Percentiles rank a stretch among this genome's conserved stretches.
phyloP scores from a whole-genome alignment of 1,284 basidiomycete species.

The Hemileccinum hortonii region DNA sequence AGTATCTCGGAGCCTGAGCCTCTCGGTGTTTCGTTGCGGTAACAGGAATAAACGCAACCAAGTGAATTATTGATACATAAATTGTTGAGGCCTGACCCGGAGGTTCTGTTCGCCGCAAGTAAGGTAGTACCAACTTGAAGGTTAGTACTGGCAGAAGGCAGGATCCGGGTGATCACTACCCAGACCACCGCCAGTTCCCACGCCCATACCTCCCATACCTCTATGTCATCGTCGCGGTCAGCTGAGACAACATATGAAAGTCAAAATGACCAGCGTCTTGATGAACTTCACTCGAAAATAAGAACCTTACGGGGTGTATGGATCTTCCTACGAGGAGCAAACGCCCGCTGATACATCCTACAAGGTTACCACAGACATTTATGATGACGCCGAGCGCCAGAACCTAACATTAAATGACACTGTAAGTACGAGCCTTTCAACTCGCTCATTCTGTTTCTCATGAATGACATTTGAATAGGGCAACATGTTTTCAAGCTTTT shows the following conservation, averaged over 20 bases:
- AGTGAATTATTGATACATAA: too few relatives aligned
- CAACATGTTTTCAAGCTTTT: conserved; percentile 66
- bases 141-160: too few relatives aligned
- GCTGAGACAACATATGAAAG: conserved; percentile 72
- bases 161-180: too few relatives aligned
- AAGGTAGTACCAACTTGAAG: too few relatives aligned
- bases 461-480: conserved; percentile 39
- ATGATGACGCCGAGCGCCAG: conserved; percentile 79
- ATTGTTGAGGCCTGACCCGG: too few relatives aligned
- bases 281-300: conserved; percentile 78
- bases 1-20: too few relatives aligned
- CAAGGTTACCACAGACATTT: conserved; percentile 77
- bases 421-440: conserved; percentile 41
- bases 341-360: conserved; percentile 8
- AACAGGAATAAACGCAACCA: too few relatives aligned
- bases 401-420: conserved; percentile 73
- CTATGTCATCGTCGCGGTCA: conserved; percentile 38
- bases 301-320: conserved; percentile 72
- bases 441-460: not conserved
- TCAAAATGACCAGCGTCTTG: conserved; percentile 80
- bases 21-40: too few relatives aligned
- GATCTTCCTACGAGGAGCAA: conserved; percentile 9
- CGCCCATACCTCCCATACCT: conserved; percentile 2
- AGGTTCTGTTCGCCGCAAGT: too few relatives aligned
- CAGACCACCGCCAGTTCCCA: conserved; percentile 13